Evolutionary conservation across 106 monocot species (phyloP).

Genomic region (Apostasia ramifera): DNA sequence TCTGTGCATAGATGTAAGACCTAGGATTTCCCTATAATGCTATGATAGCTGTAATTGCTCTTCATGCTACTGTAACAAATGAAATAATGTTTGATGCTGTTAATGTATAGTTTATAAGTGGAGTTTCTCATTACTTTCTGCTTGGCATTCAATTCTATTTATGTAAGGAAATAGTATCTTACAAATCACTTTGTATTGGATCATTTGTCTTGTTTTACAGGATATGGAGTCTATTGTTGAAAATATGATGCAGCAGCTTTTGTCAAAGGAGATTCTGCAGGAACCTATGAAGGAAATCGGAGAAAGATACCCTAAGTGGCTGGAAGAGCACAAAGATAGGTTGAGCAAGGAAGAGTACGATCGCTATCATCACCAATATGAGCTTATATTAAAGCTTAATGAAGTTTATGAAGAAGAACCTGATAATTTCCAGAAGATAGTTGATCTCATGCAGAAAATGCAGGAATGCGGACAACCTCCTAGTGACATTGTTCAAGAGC

Average conservation of each 20-base stretch:
- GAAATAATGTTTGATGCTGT: no score
- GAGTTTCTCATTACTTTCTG: no score
- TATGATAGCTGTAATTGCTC: no score
- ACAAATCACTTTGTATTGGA: no score
- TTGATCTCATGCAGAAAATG: constrained; percentile 94
- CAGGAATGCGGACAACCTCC: constrained; percentile 98
- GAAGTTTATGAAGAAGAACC: constrained; percentile 84
- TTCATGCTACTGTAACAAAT: no score
- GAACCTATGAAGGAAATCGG: constrained; percentile 97
- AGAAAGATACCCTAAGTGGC: constrained; percentile 85
- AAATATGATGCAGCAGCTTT: constrained; percentile 91
- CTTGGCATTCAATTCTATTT: no score
- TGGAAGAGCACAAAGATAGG: constrained; percentile 59
- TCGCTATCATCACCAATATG: constrained; percentile 61
- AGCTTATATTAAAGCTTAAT: constrained; percentile 68
- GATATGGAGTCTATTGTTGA: constrained; percentile 95
- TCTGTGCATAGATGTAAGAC: no score
- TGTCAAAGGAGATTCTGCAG: constrained; percentile 91
- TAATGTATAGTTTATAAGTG: no score
- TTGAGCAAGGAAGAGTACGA: constrained; percentile 58
- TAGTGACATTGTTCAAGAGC: constrained; percentile 72
- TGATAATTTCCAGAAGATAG: constrained; percentile 67
- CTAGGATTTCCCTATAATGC: no score
- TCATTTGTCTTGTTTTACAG: constrained; percentile 17
- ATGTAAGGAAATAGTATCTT: no score